Evolutionary conservation across 2,329 filamentous ascomycete species (phyloP).

Genomic region (Grosmannia huntii): DNA sequence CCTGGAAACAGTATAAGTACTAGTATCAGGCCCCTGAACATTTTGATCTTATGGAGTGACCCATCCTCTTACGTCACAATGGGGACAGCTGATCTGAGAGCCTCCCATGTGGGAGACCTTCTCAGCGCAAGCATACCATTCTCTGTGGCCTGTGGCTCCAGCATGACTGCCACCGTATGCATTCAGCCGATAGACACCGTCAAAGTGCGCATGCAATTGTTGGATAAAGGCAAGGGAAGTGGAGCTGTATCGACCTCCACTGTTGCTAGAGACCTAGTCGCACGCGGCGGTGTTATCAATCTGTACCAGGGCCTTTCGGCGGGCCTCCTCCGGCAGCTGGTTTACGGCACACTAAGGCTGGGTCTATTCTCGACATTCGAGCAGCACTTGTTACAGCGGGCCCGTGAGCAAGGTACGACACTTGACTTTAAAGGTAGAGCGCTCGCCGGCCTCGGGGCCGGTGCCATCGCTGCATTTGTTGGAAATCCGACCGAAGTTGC

Average conservation of each 20-base stretch:
- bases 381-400: slow-evolving; percentile 32
- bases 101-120: slow-evolving; percentile 64
- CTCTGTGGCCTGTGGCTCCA: slow-evolving; percentile 77
- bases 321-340: slow-evolving; percentile 80
- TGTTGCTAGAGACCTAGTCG: slow-evolving; percentile 73
- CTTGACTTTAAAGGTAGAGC: slow-evolving; percentile 82
- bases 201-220: slow-evolving; percentile 91
- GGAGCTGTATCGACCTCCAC: slow-evolving; percentile 47
- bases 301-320: slow-evolving; percentile 91
- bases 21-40: neutral
- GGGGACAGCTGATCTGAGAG: neutral
- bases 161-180: slow-evolving; percentile 83
- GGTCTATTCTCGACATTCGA: slow-evolving; percentile 97
- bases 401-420: slow-evolving; percentile 53
- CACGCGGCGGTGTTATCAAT: slow-evolving; percentile 73
- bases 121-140: slow-evolving; percentile 74
- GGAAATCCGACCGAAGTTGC: slow-evolving; percentile 93
- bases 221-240: slow-evolving; percentile 61
- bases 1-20: neutral
- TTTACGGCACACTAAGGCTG: slow-evolving; percentile 90
- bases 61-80: neutral
- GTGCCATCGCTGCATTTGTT: slow-evolving; percentile 83
- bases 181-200: slow-evolving; percentile 98
- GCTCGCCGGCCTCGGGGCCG: slow-evolving; percentile 69
- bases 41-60: neutral